Evolutionary conservation across 495 filamentous ascomycete species (phyloP).

Genomic region (Neurospora sp.): DNA sequence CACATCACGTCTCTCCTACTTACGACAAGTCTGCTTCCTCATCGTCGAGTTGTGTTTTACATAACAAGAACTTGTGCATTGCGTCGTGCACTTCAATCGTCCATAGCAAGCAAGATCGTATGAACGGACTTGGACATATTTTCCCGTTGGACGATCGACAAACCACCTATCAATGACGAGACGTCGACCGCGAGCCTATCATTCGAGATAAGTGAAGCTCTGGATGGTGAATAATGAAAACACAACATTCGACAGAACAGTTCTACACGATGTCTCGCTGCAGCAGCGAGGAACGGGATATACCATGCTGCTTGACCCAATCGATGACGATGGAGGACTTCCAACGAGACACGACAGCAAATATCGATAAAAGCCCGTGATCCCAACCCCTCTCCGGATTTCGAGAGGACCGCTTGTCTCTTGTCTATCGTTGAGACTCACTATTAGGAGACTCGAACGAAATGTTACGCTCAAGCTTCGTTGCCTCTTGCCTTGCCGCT

Average conservation of each 20-base stretch:
- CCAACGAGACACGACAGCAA: background rate
- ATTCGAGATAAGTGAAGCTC: background rate
- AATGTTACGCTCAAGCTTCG: slow-evolving; percentile 16
- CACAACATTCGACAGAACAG: background rate
- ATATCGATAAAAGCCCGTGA: background rate
- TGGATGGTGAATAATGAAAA: background rate
- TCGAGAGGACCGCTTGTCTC: background rate
- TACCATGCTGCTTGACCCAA: background rate
- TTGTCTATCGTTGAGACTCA: background rate
- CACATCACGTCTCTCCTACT: slow-evolving; percentile 3
- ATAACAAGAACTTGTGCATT: slow-evolving; percentile 8
- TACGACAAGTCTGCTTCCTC: background rate
- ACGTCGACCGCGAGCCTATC: background rate
- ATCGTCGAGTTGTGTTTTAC: background rate
- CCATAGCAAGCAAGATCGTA: background rate
- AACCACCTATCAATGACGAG: background rate
- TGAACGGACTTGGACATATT: background rate
- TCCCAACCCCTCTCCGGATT: background rate
- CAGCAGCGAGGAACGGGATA: background rate
- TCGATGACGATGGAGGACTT: background rate
- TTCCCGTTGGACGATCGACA: background rate
- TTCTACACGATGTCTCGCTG: background rate
- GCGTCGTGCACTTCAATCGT: background rate
- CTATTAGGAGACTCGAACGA: background rate
- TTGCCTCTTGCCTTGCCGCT: slow-evolving; percentile 17